These are phyloP conservation scores for Paspalum notatum DNA, from an alignment of 176 grass and related monocot species.

Conservation along the genomic window DNA sequence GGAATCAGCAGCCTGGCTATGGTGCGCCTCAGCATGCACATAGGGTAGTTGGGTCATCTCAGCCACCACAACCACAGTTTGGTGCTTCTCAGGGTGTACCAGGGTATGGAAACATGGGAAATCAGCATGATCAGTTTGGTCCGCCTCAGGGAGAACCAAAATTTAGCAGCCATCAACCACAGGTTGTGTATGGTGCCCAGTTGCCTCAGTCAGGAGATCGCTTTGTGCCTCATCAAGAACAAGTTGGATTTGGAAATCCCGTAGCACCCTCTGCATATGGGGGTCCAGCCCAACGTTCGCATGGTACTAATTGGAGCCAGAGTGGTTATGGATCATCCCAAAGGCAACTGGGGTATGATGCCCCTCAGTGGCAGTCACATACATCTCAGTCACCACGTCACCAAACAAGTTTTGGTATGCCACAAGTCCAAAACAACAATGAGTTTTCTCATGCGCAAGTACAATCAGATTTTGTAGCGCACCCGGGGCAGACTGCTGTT, in stretches of 20 bases:
- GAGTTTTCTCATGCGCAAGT: conserved; percentile 6
- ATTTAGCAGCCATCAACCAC: conserved; percentile 1
- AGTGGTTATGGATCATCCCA: conserved; percentile 27
- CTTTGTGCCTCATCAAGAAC: conserved; percentile 13
- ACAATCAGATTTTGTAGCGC: conserved; percentile 7
- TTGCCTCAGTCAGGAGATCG: conserved; percentile 29
- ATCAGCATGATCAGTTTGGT: conserved; percentile 26
- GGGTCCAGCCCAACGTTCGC: conserved; percentile 2
- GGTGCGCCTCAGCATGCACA: conserved; percentile 8
- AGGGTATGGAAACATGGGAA: conserved; percentile 18
- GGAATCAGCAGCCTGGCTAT: conserved; percentile 27
- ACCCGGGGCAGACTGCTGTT: conserved; percentile 11
- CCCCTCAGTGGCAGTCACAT: not conserved
- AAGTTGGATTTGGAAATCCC: conserved; percentile 23
- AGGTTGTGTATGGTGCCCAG: conserved; percentile 26
- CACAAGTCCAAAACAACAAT: conserved; percentile 30
- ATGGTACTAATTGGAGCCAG: conserved; percentile 7
- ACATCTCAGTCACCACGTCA: conserved; percentile 5
- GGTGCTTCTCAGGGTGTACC: conserved; percentile 10
- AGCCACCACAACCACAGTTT: conserved; percentile 14
- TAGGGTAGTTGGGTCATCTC: conserved; percentile 7
- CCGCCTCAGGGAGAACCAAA: conserved; percentile 7
- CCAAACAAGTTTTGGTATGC: conserved; percentile 24
- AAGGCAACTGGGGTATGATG: not conserved
- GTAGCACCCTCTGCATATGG: conserved; percentile 12